These are phyloP conservation scores for Pseudozyma pruni DNA, from an alignment of 1,284 basidiomycete genomes.

Conservation along the genomic window DNA sequence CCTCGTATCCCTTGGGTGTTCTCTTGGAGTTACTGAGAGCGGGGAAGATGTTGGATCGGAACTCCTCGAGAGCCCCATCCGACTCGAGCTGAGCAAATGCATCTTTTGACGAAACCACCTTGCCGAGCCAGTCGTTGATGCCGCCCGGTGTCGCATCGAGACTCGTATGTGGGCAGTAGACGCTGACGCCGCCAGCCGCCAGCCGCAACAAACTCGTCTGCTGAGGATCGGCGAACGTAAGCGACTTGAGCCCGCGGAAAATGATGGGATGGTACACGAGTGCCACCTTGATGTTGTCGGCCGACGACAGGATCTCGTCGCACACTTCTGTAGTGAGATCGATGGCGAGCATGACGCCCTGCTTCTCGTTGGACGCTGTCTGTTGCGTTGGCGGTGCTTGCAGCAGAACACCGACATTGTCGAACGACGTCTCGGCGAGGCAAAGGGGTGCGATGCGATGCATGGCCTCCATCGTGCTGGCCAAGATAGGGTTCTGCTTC, in stretches of 20 bases:
- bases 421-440: conserved; percentile 61
- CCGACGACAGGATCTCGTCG: conserved; percentile 56
- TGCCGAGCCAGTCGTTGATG: conserved; percentile 74
- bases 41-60: conserved; percentile 4
- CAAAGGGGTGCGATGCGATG: conserved; percentile 51
- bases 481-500: conserved; percentile 27
- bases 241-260: conserved; percentile 80
- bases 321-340: conserved; percentile 63
- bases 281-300: conserved; percentile 71
- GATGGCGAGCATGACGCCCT: conserved; percentile 61
- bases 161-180: conserved; percentile 88
- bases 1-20: conserved; percentile 24
- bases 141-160: conserved; percentile 84
- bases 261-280: conserved; percentile 82
- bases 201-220: conserved; percentile 83
- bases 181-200: conserved; percentile 81
- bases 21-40: conserved; percentile 20
- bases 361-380: conserved; percentile 10
- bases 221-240: conserved; percentile 82
- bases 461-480: conserved; percentile 38
- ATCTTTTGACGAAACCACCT: conserved; percentile 32
- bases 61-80: not conserved
- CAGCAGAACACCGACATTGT: conserved; percentile 65
- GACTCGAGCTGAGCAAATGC: conserved; percentile 23
- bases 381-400: conserved; percentile 26